phyloP scores from a whole-genome alignment of 176 grass and related monocot genomes.

The Phoenix roebelenii region DNA sequence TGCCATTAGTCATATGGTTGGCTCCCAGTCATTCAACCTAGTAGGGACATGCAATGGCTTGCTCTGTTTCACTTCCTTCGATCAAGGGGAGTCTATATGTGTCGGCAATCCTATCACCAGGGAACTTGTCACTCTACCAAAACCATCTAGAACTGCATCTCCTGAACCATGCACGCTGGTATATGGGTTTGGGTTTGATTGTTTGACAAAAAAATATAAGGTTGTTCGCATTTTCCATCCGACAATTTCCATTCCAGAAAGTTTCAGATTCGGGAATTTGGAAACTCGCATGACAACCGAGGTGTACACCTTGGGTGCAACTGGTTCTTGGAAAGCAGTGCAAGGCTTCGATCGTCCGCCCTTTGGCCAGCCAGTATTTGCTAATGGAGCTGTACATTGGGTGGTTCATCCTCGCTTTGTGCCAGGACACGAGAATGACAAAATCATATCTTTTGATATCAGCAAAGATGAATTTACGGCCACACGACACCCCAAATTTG shows the following conservation, averaged over 20 bases:
- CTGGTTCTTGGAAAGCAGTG: constrained; percentile 1
- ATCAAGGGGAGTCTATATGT: neutral
- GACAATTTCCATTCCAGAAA: neutral
- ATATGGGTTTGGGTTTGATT: constrained; percentile 12
- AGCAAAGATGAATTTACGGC: neutral
- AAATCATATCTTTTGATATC: constrained; percentile 2
- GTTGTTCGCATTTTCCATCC: neutral
- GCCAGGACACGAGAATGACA: neutral
- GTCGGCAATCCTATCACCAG: constrained; percentile 4
- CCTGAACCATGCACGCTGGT: neutral
- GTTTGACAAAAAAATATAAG: neutral
- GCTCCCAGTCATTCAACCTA: neutral
- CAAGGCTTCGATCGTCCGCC: neutral
- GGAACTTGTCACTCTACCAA: neutral
- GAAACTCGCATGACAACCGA: neutral
- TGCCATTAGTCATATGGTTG: neutral
- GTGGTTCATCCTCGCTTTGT: neutral
- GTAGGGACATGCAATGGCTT: constrained; percentile 11
- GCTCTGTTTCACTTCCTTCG: neutral
- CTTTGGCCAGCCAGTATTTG: neutral
- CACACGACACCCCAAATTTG: neutral
- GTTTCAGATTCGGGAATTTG: neutral
- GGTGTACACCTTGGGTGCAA: neutral
- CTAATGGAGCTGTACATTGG: constrained; percentile 7
- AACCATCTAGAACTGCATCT: neutral